Evolutionary conservation across 2,329 filamentous ascomycete genomes (phyloP).

Genomic region (Didymella exigua): DNA sequence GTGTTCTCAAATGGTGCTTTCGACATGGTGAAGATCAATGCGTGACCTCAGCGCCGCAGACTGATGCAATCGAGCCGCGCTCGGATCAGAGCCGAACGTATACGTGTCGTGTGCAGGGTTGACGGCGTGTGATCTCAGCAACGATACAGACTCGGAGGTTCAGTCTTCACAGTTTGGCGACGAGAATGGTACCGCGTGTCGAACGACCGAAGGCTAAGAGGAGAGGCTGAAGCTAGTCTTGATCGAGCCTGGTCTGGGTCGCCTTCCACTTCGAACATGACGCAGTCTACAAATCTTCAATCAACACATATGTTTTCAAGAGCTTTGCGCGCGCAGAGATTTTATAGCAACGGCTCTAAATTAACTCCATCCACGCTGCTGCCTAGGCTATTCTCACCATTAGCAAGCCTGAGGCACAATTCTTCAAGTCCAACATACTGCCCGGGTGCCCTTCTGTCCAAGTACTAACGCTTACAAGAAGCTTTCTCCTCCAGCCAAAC

Average conservation of each 20-base stretch:
- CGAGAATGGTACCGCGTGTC: not conserved
- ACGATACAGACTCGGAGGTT: no score
- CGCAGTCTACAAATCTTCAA: slow-evolving; percentile 7
- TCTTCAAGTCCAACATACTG: slow-evolving; percentile 21
- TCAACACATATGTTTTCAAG: slow-evolving; percentile 21
- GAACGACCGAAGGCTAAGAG: not conserved
- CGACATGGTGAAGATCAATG: not conserved
- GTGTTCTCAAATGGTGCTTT: slow-evolving; percentile 66
- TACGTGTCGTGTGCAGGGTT: not conserved
- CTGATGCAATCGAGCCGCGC: not conserved
- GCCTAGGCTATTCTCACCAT: not conserved
- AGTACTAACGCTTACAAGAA: not conserved
- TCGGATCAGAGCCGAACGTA: not conserved
- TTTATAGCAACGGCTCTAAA: not conserved
- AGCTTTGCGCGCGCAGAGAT: not conserved
- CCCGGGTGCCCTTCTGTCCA: not conserved
- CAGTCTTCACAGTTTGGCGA: no score
- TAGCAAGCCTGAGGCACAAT: not conserved
- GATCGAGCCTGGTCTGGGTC: not conserved
- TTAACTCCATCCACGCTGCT: not conserved
- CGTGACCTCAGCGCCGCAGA: not conserved
- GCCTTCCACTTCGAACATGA: slow-evolving; percentile 11
- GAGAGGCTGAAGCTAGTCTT: not conserved
- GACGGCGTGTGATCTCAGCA: not conserved
- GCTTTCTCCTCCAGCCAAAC: not conserved